Conservation (phyloP, 768 basidiomycete genomes). For the Russula foetens region DNA sequence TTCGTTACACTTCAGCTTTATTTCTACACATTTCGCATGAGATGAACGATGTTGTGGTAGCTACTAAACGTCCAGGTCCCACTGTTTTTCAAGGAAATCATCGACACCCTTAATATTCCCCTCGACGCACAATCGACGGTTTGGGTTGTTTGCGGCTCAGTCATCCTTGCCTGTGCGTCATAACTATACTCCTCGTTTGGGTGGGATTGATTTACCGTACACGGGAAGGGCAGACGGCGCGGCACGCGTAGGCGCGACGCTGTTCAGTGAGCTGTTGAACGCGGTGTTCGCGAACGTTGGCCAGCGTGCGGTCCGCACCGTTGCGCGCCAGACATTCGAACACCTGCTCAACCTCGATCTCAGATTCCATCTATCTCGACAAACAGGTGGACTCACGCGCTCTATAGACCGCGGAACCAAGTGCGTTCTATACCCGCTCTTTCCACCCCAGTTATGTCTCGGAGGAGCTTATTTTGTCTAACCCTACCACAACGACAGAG, state of each 20-base stretch:
- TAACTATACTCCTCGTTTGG: background rate
- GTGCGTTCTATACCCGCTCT: slow-evolving; percentile 32
- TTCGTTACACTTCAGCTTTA: slow-evolving; percentile 28
- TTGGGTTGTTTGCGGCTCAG: slow-evolving; percentile 85
- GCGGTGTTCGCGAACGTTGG: slow-evolving; percentile 95
- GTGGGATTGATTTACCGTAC: no score
- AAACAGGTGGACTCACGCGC: slow-evolving; percentile 92
- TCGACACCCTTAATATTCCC: slow-evolving; percentile 84
- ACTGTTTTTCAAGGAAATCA: slow-evolving; percentile 83
- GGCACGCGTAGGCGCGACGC: slow-evolving; percentile 81
- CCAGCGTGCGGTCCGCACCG: slow-evolving; percentile 88
- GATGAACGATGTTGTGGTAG: slow-evolving; percentile 32
- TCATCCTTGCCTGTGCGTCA: slow-evolving; percentile 83
- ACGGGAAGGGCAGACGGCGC: slow-evolving; percentile 58
- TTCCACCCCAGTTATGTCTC: background rate
- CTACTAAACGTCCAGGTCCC: slow-evolving; percentile 98
- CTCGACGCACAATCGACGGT: slow-evolving; percentile 68
- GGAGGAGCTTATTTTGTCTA: background rate
- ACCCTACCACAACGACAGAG: slow-evolving; percentile 41
- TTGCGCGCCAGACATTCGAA: slow-evolving; percentile 92
- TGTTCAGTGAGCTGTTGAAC: slow-evolving; percentile 89
- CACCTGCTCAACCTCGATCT: slow-evolving; percentile 88
- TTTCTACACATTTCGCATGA: background rate
- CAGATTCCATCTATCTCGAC: slow-evolving; percentile 85
- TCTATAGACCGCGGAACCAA: slow-evolving; percentile 98